Evolutionary conservation across 1,139 yeast species (phyloP).

Genomic region (Lodderomyces pseudojiufengensis): DNA sequence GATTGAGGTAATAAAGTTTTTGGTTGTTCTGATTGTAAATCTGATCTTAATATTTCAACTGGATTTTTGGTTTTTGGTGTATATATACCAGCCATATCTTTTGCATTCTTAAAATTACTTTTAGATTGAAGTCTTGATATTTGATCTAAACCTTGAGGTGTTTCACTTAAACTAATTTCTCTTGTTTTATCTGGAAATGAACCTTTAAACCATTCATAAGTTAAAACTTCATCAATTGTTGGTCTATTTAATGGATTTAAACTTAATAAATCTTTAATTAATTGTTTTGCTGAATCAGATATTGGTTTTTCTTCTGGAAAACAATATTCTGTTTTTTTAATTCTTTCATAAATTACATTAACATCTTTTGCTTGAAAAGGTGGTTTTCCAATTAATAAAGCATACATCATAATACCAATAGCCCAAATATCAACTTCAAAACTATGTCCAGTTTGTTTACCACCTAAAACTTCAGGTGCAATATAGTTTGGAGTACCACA

Average conservation of each 20-base stretch:
- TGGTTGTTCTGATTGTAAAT: constrained; percentile 67
- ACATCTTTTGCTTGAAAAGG: constrained; percentile 98
- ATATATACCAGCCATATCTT: constrained; percentile 62
- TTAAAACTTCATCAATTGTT: constrained; percentile 69
- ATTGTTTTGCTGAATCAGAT: constrained; percentile 65
- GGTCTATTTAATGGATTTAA: constrained; percentile 84
- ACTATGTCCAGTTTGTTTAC: constrained; percentile 84
- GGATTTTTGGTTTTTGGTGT: constrained; percentile 55
- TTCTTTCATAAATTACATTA: constrained; percentile 86
- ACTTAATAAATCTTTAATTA: constrained; percentile 70
- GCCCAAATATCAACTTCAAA: constrained; percentile 98
- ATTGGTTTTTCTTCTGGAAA: constrained; percentile 76
- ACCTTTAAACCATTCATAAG: constrained; percentile 82
- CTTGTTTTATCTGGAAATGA: constrained; percentile 76
- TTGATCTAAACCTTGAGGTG: constrained; percentile 56
- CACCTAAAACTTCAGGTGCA: constrained; percentile 94
- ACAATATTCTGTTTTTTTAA: constrained; percentile 73
- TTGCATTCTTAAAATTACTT: constrained; percentile 64
- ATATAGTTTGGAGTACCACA: constrained; percentile 98
- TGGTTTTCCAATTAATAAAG: constrained; percentile 87
- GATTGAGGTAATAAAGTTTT: constrained; percentile 78
- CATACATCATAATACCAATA: constrained; percentile 91
- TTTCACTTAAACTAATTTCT: constrained; percentile 53
- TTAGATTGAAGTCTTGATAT: constrained; percentile 61
- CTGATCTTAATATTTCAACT: constrained; percentile 67